Evolutionary conservation across 305 asterid species (phyloP).

Genomic region (Fraxinus velutina): DNA sequence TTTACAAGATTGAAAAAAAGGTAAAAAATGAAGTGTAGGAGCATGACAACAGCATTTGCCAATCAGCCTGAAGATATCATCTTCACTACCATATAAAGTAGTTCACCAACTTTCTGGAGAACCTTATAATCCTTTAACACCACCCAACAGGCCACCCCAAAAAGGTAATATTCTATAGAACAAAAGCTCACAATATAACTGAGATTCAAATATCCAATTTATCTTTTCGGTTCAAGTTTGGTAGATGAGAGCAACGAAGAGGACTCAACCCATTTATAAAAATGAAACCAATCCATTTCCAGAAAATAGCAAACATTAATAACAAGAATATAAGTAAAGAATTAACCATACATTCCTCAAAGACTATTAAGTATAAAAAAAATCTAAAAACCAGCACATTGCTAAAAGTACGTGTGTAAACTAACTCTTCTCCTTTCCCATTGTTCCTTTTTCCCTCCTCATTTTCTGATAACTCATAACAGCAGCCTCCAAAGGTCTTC

Average conservation of each 20-base stretch:
- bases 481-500: not conserved
- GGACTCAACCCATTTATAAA: not conserved
- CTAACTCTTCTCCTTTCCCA: not conserved
- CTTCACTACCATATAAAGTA: not conserved
- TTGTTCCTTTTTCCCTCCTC: not conserved
- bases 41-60: not conserved
- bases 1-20: not conserved
- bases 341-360: not conserved
- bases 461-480: not conserved
- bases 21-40: not conserved
- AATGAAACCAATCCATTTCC: slow-evolving; percentile 1
- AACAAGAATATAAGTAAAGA: not conserved
- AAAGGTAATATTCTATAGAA: not conserved
- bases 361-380: not conserved
- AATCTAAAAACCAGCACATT: not conserved
- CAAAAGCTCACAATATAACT: not conserved
- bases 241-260: not conserved
- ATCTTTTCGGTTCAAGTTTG: not conserved
- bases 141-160: not conserved
- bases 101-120: not conserved
- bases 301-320: not conserved
- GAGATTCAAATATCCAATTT: not conserved
- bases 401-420: not conserved
- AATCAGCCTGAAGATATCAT: not conserved
- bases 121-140: not conserved